Evolutionary conservation across 306 rosid species (phyloP), one percentile per base, ranked within the genome.

Genomic region (Canavalia ensiformis): DNA sequence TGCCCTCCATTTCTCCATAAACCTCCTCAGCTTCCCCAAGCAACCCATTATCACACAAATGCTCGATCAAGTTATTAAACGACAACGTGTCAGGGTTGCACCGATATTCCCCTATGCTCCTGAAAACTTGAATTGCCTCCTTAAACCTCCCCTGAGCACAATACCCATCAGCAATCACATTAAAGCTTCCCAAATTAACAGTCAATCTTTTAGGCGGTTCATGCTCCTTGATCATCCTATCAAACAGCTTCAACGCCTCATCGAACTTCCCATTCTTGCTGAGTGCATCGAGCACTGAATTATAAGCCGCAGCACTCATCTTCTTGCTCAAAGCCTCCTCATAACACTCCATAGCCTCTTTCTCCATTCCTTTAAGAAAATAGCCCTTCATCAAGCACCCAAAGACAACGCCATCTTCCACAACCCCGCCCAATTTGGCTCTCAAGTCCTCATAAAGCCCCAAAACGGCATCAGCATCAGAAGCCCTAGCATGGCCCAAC

Each of bases 311-410:
- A 0, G 88, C 92, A 5, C 90, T 90, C 98, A 93, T 89, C 90
- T 89, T 95, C 75, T 57, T 89, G 74, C 79, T 68, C 72, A 93
- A 78, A 47, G 89, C 91, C 74, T 90, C 94, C 81, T 89, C 88
- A 46, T 87, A 95, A 83, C 94, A 88, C 72, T 88, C 89, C 95
- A 93, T 88, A 10, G 97, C 99, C 85, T 93, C 95, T 68, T 85
- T 79, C 86, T 93, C 99, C 97, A 93, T 88, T 49, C 86, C 96
- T 88, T 45, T 93, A 75, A 93, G 52, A 79, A 93, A 95, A 86
- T 93, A 95, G 31, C 96, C 99, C 54, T 88, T 93, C 91, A 95
- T 93, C 91, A 95, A 87, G 81, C 87, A 78, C 86, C 98, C 99
- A 75, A 84, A 86, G 74, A 95, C 97, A 63, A 89, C 84, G 72